phyloP scores from a whole-genome alignment of 2,329 filamentous ascomycete genomes.

The Colletotrichum musicola region DNA sequence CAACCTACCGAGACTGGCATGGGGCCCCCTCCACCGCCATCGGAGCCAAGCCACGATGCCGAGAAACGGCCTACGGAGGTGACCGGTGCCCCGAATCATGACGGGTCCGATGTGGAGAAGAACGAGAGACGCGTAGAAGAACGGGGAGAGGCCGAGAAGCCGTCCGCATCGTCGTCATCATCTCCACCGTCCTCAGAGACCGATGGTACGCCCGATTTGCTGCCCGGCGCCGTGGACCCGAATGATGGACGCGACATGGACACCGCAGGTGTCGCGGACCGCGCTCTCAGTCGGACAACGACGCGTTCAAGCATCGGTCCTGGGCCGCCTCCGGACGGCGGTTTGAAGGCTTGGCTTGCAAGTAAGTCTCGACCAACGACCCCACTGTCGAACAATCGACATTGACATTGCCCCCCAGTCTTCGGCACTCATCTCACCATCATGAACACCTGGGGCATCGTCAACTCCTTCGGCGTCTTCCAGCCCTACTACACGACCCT shows the following conservation, averaged over 20 bases:
- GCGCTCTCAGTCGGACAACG: slow-evolving; percentile 56
- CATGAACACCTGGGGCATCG: slow-evolving; percentile 67
- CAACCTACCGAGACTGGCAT: neutral
- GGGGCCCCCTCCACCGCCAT: neutral
- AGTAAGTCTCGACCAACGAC: slow-evolving; percentile 47
- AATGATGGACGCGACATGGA: slow-evolving; percentile 8
- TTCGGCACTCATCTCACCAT: slow-evolving; percentile 59
- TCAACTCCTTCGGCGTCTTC: slow-evolving; percentile 69
- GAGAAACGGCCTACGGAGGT: slow-evolving; percentile 5
- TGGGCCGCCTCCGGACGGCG: slow-evolving; percentile 65
- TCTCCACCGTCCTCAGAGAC: slow-evolving; percentile 7
- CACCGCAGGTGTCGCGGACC: slow-evolving; percentile 46
- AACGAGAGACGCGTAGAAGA: neutral
- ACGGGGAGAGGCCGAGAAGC: neutral
- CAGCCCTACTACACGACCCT: slow-evolving; percentile 63
- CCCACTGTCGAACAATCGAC: neutral
- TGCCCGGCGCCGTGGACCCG: slow-evolving; percentile 3
- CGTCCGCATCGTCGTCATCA: neutral
- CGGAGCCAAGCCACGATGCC: slow-evolving; percentile 7
- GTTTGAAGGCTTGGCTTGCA: slow-evolving; percentile 59
- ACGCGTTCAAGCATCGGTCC: slow-evolving; percentile 56
- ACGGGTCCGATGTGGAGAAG: slow-evolving; percentile 4
- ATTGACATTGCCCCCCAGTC: slow-evolving; percentile 43
- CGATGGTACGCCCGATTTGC: neutral
- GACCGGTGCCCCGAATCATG: neutral